Evolutionary conservation across 2,329 filamentous ascomycete genomes (phyloP).

Genomic region (Grosmannia huntii): DNA sequence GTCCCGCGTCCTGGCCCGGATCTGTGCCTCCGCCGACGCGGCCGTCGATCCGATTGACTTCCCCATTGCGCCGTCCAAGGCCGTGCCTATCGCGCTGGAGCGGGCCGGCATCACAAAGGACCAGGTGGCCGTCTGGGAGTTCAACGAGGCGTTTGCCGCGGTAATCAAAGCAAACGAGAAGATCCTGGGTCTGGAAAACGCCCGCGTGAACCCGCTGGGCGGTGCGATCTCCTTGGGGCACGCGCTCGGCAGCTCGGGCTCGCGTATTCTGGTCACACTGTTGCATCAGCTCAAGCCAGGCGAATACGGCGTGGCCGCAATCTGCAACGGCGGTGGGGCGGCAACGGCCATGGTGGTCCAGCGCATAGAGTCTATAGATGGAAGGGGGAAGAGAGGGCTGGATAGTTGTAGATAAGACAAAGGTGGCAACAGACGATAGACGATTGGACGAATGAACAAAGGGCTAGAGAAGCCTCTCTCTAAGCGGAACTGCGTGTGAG

Average conservation of each 20-base stretch:
- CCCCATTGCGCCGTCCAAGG: conserved; percentile 81
- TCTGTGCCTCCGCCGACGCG: conserved; percentile 78
- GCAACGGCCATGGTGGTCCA: conserved; percentile 88
- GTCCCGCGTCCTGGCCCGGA: conserved; percentile 75
- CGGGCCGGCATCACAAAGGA: conserved; percentile 83
- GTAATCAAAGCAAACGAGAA: conserved; percentile 86
- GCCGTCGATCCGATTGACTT: conserved; percentile 89
- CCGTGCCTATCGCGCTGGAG: conserved; percentile 78
- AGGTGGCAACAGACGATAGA: neutral
- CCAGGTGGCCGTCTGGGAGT: conserved; percentile 91
- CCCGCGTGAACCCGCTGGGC: conserved; percentile 75
- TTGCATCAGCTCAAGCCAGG: conserved; percentile 84
- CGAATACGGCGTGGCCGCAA: conserved; percentile 89
- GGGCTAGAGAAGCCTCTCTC: neutral
- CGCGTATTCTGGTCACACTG: conserved; percentile 77
- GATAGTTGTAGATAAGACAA: neutral
- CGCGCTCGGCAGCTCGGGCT: conserved; percentile 84
- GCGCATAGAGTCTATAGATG: conserved; percentile 45
- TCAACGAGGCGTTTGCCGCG: conserved; percentile 95
- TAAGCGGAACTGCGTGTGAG: neutral
- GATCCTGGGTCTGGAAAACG: conserved; percentile 69
- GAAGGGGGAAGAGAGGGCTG: neutral
- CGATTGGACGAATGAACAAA: neutral
- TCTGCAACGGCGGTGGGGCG: conserved; percentile 93
- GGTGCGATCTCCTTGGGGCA: conserved; percentile 89